Evolutionary conservation across 352 stramenopile species (phyloP), one percentile per base, ranked within the genome.

Genomic region (Paralagenidium karlingii): DNA sequence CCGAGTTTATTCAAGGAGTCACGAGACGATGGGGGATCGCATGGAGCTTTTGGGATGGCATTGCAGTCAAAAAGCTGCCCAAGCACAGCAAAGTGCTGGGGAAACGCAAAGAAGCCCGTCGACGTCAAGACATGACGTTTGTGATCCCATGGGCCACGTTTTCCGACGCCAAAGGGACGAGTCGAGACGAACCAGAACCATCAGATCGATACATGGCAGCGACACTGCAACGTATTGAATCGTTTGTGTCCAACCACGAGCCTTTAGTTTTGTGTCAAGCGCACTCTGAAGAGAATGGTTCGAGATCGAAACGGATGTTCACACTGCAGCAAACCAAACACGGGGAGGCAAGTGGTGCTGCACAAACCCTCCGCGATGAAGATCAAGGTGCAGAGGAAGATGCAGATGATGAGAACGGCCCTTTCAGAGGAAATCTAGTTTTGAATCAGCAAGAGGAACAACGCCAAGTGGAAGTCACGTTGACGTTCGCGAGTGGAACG

Each of bases 1-100:
- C 90, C 3, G 83, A 97, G 53, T 99, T 98, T 63, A 83, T 78
- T 26, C 94, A 98, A 38, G 93, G 90, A 11, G 74, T 86, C 24
- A 95, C 70, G 8, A 93, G 82, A 40, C 73, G 91, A 19, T 97
- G 91, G 91, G 91, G 86, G n/a, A 66, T 97, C 32, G 91, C 73
- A 8, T 97, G 90, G 90, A 95, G 83, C 1, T 97, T 94, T 51
- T 47, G 12, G n/a, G 27, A 30, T 21, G 49, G 34, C 18, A 49
- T 42, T 34, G 45, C 22, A 21, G 42, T 30, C n/a, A 42, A 24
- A 15, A 28, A 32, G n/a, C 20, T 24, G 6, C n/a, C n/a, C 13
- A 50, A 7, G 8, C 24, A 83, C 67, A 45, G 44, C 25, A 92
- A 92, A 51, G 71, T 89, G 11, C 49, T 95, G 13, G 68, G 71